Base-by-base conservation (phyloP, 257 asterid genomes). In the Dorcoceras hygrometricum region DNA sequence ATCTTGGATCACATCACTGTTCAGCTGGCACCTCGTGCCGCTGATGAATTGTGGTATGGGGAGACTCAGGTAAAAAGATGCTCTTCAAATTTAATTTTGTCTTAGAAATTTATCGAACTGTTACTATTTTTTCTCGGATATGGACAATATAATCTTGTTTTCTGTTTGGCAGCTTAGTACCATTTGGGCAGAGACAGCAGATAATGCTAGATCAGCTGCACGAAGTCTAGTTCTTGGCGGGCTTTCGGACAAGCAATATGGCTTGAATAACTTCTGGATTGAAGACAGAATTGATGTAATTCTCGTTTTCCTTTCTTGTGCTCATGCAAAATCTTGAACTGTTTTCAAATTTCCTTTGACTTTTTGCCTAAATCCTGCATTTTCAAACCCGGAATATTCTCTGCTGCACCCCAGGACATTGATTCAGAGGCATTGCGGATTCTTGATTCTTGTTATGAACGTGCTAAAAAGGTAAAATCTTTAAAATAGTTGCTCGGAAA, bases 21-120 rank as follows among this genome's bases (percentile, higher is more conserved):
- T 67, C 95, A 84, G 72, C 86, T 93, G 46, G 99, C 99, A 59
- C 96, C 99, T 14, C 95, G 99, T 57, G 99, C 96, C 68, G 97
- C 99, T 68, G 99, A 93, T 71, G 99, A 88, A 74, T 90, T 93
- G 53, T 86, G 96, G 91, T 76, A 86, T 55, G 99, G 99, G 59
- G 71, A 80, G 78, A 77, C 74, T 68, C 94, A 86, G 94, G 99
- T 93, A 85, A 82, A 19, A 19, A 57, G 32, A 46, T 71, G 57
- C 32, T 27, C 50, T 66, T 68, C 39, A 57, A 27, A 8, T 36
- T 27, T 39, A 23, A 11, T 34, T 68, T 29, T 26, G 31, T 59
- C 18, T 65, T 59, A 23, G 27, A 27, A 46, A 29, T 65, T 56
- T 60, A 55, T 62, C 59, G 36, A 43, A 57, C 29, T 19, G 23